Evolutionary conservation across 495 filamentous ascomycete genomes (phyloP).

Genomic region (Tetracladium marchalianum): DNA sequence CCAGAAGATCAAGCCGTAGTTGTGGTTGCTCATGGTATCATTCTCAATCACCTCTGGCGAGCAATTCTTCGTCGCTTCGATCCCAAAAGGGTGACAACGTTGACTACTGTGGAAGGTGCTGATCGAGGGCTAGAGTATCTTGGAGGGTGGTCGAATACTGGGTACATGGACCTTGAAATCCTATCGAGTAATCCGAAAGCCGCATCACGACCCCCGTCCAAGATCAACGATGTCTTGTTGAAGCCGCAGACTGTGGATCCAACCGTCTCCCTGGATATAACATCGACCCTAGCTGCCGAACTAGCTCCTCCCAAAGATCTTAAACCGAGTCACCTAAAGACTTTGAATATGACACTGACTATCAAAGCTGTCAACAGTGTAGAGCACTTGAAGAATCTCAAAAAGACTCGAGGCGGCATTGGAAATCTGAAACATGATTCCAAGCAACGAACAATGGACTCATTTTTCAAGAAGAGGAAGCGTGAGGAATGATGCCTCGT

Average conservation of each 20-base stretch:
- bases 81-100: conserved; percentile 24
- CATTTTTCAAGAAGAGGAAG: conserved; percentile 59
- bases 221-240: too few relatives aligned
- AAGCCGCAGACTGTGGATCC: too few relatives aligned
- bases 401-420: conserved; percentile 67
- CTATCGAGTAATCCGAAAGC: conserved; percentile 3
- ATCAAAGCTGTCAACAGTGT: conserved; percentile 51
- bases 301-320: too few relatives aligned
- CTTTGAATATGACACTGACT: conserved; percentile 15
- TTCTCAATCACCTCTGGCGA: conserved; percentile 58
- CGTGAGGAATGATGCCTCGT: conserved; percentile 9
- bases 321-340: background rate
- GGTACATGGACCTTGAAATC: conserved; percentile 45
- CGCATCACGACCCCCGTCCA: background rate
- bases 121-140: conserved; percentile 18
- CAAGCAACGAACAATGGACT: conserved; percentile 60
- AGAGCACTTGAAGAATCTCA: conserved; percentile 60
- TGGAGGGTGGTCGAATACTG: conserved; percentile 59
- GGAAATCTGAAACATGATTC: conserved; percentile 65
- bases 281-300: too few relatives aligned
- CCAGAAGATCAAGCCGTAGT: conserved; percentile 32
- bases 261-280: too few relatives aligned
- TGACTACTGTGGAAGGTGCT: conserved; percentile 9
- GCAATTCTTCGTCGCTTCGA: conserved; percentile 46
- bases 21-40: conserved; percentile 72